Evolutionary conservation across 2,329 filamentous ascomycete genomes (phyloP).

Genomic region (Paecilomyces niveus): DNA sequence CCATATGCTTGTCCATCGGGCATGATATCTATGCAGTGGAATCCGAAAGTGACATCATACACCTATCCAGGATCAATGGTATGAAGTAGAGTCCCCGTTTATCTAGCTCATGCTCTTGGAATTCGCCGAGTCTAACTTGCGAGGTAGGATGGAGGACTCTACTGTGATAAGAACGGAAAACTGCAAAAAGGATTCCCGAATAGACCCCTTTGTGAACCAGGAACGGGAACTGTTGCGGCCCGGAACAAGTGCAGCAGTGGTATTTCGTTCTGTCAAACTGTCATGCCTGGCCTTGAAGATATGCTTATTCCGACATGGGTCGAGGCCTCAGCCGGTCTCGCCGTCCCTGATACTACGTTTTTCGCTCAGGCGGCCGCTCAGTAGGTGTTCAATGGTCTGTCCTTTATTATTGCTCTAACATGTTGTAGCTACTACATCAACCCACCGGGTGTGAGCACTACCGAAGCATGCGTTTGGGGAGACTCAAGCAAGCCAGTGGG

Average conservation of each 20-base stretch:
- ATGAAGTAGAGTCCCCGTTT: conserved; percentile 7
- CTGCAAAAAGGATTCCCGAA: conserved; percentile 63
- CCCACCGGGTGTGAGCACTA: conserved; percentile 55
- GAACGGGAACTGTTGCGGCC: conserved; percentile 57
- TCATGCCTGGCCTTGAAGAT: conserved; percentile 70
- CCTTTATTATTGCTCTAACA: neutral
- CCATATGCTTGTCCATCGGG: conserved; percentile 70
- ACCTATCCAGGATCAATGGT: conserved; percentile 66
- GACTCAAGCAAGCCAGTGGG: conserved; percentile 52
- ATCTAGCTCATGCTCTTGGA: neutral
- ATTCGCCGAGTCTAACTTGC: conserved; percentile 3
- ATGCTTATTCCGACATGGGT: conserved; percentile 78
- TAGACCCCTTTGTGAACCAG: conserved; percentile 62
- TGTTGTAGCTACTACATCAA: conserved; percentile 65
- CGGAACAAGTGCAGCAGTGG: conserved; percentile 57
- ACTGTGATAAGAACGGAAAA: conserved; percentile 60
- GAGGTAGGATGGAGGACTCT: conserved; percentile 62
- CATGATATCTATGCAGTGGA: conserved; percentile 73
- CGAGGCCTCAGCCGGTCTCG: conserved; percentile 49
- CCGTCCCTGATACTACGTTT: conserved; percentile 63
- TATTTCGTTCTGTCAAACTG: conserved; percentile 72
- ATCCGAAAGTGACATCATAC: conserved; percentile 60
- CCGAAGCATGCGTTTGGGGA: conserved; percentile 66
- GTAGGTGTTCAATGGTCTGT: conserved; percentile 65
- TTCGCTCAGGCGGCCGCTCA: conserved; percentile 69